Evolutionary conservation across 768 basidiomycete species (phyloP), one percentile per base, ranked within the genome.

Genomic region (Calocybe gangraenosa): DNA sequence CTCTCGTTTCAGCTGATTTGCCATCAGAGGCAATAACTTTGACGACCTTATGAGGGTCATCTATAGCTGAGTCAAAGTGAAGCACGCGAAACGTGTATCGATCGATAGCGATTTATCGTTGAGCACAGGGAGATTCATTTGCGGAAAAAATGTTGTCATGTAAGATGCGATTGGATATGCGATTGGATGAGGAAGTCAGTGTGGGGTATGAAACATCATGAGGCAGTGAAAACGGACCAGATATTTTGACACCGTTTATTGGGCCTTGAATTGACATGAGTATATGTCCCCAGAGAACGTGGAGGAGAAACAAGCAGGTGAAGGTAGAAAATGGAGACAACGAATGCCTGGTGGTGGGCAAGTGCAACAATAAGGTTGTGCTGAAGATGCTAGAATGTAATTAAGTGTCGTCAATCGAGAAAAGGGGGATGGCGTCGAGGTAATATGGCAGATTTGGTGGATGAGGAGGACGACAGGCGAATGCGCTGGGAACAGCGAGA

Each of bases 11-110:
- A 58, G 90, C 92, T 5, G 84, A 72, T 80, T 94, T 97, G 69
- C 96, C 96, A 59, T 94, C 88, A 51, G 87, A 90, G 47, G 94
- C 95, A 63, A 88, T 76, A 58, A 99, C 96, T 66, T 90, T 92
- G 73, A 95, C 86, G 60, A 96, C 79, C 72, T 90, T 90, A 67
- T 86, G 80, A n/a, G 95, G 92, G 73, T 99, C 95, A 73, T 98
- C 96, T 70, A 87, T 81, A 63, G 82, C 84, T 87, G 66, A 57
- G 42, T 48, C 42, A 45, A 40, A 22, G 51, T 42, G 42, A 57
- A 50, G 37, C 43, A 54, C 34, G 55, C 32, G 56, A 57, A 57
- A 60, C 45, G 60, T 49, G 61, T 42, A 58, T 62, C 58, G 70
- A 66, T 66, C 54, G 60, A 52, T 48, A 51, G 57, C 63, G 67